Evolutionary conservation across 495 filamentous ascomycete species (phyloP).

Genomic region (Apodospora peruviana): DNA sequence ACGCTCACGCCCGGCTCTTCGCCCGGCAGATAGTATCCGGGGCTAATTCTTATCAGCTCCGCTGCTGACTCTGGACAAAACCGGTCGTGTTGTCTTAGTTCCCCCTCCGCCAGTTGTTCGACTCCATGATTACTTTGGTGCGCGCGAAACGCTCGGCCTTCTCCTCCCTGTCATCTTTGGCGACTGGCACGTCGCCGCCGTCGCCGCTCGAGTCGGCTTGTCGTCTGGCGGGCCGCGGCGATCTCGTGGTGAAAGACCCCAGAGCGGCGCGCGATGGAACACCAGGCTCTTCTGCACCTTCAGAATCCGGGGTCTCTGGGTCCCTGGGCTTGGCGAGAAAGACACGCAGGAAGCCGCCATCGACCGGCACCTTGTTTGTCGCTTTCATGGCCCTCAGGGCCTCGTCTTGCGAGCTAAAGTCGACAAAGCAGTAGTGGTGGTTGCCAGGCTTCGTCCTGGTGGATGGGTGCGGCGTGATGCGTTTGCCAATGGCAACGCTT

Average conservation of each 20-base stretch:
- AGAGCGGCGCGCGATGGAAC: too few species aligned
- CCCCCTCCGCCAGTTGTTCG: background rate
- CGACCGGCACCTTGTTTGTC: conserved; percentile 21
- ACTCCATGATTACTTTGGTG: conserved; percentile 1
- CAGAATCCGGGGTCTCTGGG: too few species aligned
- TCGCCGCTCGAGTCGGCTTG: too few species aligned
- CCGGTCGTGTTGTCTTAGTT: background rate
- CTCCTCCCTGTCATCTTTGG: background rate
- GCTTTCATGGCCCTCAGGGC: conserved; percentile 38
- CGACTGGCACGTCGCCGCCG: background rate
- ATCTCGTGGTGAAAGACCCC: too few species aligned
- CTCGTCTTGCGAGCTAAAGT: conserved; percentile 52
- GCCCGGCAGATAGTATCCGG: too few species aligned
- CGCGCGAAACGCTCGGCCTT: background rate
- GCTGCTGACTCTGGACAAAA: too few species aligned
- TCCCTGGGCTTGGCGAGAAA: conserved; percentile 10
- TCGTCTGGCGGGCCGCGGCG: too few species aligned
- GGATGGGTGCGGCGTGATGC: conserved; percentile 53
- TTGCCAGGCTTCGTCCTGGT: conserved; percentile 48
- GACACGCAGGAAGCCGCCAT: conserved; percentile 15
- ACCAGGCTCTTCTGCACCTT: too few species aligned
- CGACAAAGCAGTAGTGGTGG: conserved; percentile 65
- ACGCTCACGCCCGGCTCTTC: too few species aligned
- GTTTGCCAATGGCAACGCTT: conserved; percentile 57
- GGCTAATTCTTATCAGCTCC: too few species aligned